These are phyloP conservation scores for Lophiotrema nucula DNA, from an alignment of 495 filamentous ascomycete species.

Conservation along the genomic window DNA sequence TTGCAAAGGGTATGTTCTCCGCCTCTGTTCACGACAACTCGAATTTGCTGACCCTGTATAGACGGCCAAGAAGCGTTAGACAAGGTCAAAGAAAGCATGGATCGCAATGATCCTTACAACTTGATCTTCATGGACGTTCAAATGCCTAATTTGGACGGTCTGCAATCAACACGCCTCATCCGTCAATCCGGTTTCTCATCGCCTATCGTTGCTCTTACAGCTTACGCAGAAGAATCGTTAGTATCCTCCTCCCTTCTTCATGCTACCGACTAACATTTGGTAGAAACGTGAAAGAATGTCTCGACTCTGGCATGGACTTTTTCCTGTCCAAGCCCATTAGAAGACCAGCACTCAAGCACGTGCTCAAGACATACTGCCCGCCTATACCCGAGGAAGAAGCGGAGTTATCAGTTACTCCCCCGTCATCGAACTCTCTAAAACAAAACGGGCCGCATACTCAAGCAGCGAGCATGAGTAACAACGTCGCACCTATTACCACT, in stretches of 20 bases:
- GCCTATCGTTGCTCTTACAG: slow-evolving; percentile 88
- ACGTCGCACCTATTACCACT: neutral
- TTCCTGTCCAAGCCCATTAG: slow-evolving; percentile 75
- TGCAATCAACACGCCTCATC: slow-evolving; percentile 84
- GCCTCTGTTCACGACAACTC: neutral
- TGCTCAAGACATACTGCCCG: slow-evolving; percentile 66
- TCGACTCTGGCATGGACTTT: slow-evolving; percentile 51
- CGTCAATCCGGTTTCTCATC: slow-evolving; percentile 81
- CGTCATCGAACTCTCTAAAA: slow-evolving; percentile 5
- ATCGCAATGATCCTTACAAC: slow-evolving; percentile 66
- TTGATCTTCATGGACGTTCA: slow-evolving; percentile 91
- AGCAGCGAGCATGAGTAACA: neutral
- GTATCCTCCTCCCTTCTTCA: neutral
- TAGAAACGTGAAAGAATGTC: slow-evolving; percentile 38
- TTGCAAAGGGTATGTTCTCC: slow-evolving; percentile 33
- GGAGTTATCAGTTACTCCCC: slow-evolving; percentile 4
- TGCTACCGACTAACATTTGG: neutral
- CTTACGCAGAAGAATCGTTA: slow-evolving; percentile 76
- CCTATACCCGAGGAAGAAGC: slow-evolving; percentile 52
- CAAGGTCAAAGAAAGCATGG: slow-evolving; percentile 78
- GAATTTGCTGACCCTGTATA: neutral
- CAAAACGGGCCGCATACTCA: neutral
- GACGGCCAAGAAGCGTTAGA: slow-evolving; percentile 91
- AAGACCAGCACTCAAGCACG: slow-evolving; percentile 77
- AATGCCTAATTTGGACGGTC: slow-evolving; percentile 91